Base-by-base conservation (phyloP, 257 asterid species). In the Lycium ferocissimum region DNA sequence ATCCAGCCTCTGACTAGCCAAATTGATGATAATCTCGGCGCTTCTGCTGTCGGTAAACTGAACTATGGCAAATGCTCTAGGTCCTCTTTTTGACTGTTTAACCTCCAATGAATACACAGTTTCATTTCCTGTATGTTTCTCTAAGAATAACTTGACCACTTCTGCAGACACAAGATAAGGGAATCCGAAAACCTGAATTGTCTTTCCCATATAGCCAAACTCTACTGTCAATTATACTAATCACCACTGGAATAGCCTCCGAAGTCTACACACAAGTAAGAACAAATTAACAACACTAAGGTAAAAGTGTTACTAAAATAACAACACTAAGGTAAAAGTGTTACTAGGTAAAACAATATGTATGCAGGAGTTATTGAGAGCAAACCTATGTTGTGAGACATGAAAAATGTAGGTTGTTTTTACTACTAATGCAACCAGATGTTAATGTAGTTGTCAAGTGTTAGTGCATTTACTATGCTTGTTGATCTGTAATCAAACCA, bases 31-130 rank as follows among this genome's bases (percentile, higher is more conserved):
- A 1, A 0, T 43, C 7, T 89, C 90, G 1, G 93, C 95, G 47
- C 78, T 49, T 13, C 0, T 20, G 82, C n/a, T 54, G 26, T 81
- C 26, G 13, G 65, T 84, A 72, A 95, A 96, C 84, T 96, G 98
- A 53, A 96, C 98, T 71, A 26, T 91, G 6, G 98, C 99, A 69
- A 85, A 91, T 70, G 97, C 88, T 84, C 97, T 90, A 14, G 33
- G 7, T 53, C 94, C 92, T 5, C 51, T 37, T 85, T 85, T 92
- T 80, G 85, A 33, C 35, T 9, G 84, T 85, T 90, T 92, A 49
- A 96, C 94, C 84, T 96, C 93, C 81, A 92, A 35, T 49, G 93
- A 94, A 84, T 67, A 86, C 57, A 93, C 80, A 47, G 92, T 86
- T 38, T 88, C 92, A 35, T 3, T 26, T 26, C 33, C 33, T 26